A percentile compares a stretch with the other conserved stretches of the same genome.
Conservation (phyloP, 129 eudicot species). For the Chrysanthemum makinoi region DNA sequence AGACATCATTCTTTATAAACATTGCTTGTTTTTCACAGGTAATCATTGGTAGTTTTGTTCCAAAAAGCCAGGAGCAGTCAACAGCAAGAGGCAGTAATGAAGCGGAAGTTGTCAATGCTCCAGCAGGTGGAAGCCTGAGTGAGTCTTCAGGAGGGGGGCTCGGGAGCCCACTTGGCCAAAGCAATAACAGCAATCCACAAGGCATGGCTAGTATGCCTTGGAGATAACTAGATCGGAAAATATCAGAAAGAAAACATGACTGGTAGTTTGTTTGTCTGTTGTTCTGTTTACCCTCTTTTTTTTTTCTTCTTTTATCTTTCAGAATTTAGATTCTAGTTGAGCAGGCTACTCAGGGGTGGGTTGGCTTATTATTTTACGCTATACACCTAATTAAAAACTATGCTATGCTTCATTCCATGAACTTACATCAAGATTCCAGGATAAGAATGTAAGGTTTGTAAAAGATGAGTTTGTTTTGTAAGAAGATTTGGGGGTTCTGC, state of each 20-base stretch:
- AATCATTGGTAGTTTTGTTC: slow-evolving; percentile 45
- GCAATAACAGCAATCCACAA: slow-evolving; percentile 33
- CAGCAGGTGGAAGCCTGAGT: slow-evolving; percentile 17
- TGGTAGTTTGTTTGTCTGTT: too few species aligned
- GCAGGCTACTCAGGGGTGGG: too few species aligned
- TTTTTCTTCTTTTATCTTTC: too few species aligned
- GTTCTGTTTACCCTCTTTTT: too few species aligned
- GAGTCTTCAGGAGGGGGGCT: slow-evolving; percentile 50
- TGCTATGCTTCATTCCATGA: background rate
- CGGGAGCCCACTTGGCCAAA: slow-evolving; percentile 40
- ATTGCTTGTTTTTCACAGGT: slow-evolving; percentile 30
- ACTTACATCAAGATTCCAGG: background rate
- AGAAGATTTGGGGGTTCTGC: background rate
- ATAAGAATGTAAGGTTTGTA: background rate
- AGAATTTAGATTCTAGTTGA: too few species aligned
- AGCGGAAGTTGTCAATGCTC: slow-evolving; percentile 27
- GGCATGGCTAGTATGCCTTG: slow-evolving; percentile 37
- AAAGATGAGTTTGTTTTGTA: background rate
- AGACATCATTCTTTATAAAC: too few species aligned
- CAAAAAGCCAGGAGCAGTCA: slow-evolving; percentile 22
- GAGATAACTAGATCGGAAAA: slow-evolving; percentile 28
- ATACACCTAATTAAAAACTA: background rate
- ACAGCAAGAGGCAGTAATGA: slow-evolving; percentile 11
- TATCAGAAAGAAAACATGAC: too few species aligned
- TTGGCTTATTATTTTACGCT: background rate